Evolutionary conservation across 768 basidiomycete species (phyloP).

Genomic region (Mycena leptocephala): DNA sequence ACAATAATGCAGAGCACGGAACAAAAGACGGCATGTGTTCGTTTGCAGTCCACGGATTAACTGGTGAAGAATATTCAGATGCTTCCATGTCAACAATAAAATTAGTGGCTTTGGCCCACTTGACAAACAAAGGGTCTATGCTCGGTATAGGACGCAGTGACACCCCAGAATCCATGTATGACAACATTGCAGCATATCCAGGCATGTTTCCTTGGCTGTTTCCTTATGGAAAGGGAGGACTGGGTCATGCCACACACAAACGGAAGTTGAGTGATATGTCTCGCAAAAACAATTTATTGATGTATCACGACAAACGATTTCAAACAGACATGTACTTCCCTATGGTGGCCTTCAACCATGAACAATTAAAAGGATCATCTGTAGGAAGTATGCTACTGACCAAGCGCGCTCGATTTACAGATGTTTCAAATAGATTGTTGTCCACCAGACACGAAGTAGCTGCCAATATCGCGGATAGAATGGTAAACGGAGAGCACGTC

Average conservation of each 20-base stretch:
- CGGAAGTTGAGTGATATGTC: constrained; percentile 26
- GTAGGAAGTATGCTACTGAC: constrained; percentile 47
- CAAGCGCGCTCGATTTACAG: constrained; percentile 43
- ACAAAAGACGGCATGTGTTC: not conserved
- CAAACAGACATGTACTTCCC: constrained; percentile 48
- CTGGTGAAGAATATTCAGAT: not conserved
- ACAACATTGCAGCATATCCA: not conserved
- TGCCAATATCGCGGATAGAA: constrained; percentile 30
- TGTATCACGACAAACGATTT: constrained; percentile 52
- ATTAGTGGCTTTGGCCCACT: not conserved
- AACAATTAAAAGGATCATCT: constrained; percentile 51
- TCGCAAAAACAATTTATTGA: constrained; percentile 45
- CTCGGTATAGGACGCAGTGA: not conserved
- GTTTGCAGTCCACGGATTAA: not conserved
- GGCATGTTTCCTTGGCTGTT: not conserved
- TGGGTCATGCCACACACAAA: not conserved
- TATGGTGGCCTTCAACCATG: constrained; percentile 58
- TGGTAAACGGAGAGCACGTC: constrained; percentile 45
- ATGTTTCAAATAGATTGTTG: constrained; percentile 41
- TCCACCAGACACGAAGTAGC: constrained; percentile 42
- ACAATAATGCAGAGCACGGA: not conserved
- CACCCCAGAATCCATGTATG: not conserved
- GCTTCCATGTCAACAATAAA: not conserved
- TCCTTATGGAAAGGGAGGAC: not conserved
- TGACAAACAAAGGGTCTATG: not conserved